These are phyloP conservation scores for Acer negundo DNA, from an alignment of 345 rosid genomes.

Conservation along the genomic window DNA sequence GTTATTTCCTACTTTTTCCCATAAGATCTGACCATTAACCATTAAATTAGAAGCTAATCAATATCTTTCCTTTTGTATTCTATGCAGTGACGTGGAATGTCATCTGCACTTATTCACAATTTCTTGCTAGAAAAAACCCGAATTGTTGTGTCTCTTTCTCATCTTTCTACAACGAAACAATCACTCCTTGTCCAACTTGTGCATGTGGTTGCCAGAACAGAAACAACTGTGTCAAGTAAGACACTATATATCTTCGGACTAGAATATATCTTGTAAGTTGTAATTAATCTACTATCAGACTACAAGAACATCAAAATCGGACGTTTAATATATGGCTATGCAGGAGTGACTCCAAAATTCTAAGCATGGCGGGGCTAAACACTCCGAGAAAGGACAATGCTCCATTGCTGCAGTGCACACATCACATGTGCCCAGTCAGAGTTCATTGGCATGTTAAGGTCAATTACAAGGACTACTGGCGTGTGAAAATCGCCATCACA, in stretches of 20 bases:
- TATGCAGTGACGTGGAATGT: conserved; percentile 92
- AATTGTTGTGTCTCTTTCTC: conserved; percentile 87
- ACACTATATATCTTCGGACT: conserved; percentile 4
- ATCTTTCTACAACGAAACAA: conserved; percentile 82
- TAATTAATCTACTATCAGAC: not conserved
- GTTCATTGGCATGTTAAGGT: conserved; percentile 88
- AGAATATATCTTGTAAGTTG: not conserved
- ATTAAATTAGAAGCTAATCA: not conserved
- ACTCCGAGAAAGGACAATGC: conserved; percentile 60
- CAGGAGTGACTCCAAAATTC: conserved; percentile 76
- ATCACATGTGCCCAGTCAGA: conserved; percentile 78
- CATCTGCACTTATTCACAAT: conserved; percentile 89
- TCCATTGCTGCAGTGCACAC: conserved; percentile 74
- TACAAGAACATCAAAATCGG: not conserved
- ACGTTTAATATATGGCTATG: not conserved
- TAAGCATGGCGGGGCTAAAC: conserved; percentile 55
- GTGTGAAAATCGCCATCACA: conserved; percentile 64
- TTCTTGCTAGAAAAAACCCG: conserved; percentile 74
- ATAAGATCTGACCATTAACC: not conserved
- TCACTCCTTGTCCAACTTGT: conserved; percentile 82
- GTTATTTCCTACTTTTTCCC: conserved; percentile 20
- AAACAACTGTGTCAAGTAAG: conserved; percentile 72
- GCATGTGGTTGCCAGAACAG: conserved; percentile 85
- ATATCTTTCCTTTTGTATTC: not conserved
- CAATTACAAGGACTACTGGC: conserved; percentile 82